These are phyloP conservation scores for Hypoxylon perforatum DNA, from an alignment of 495 filamentous ascomycete genomes.

Conservation along the genomic window DNA sequence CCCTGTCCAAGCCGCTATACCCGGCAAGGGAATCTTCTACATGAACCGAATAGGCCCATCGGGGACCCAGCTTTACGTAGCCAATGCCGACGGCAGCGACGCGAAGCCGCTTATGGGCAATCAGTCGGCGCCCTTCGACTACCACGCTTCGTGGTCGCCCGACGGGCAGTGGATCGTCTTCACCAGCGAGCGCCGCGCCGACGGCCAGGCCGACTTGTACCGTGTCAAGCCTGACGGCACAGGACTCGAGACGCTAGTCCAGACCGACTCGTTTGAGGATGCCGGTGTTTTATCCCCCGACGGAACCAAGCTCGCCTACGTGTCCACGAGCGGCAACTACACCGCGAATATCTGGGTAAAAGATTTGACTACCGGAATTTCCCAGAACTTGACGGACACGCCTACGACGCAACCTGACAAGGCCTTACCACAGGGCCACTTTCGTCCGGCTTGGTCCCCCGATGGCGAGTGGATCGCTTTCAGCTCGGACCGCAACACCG, in stretches of 20 bases:
- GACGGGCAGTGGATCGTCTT: constrained; percentile 41
- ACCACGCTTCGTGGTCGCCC: constrained; percentile 50
- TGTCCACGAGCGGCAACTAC: too few relatives aligned
- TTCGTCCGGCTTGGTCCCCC: constrained; percentile 32
- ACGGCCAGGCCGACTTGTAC: constrained; percentile 31
- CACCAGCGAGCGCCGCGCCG: constrained; percentile 29
- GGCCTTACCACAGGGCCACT: constrained; percentile 3
- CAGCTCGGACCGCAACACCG: constrained; percentile 35
- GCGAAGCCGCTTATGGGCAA: constrained; percentile 45
- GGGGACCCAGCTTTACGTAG: constrained; percentile 47
- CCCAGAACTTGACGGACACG: too few relatives aligned
- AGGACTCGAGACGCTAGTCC: constrained; percentile 16
- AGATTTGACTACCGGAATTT: too few relatives aligned
- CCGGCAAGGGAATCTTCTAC: constrained; percentile 37
- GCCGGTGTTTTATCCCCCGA: constrained; percentile 29
- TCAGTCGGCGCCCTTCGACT: constrained; percentile 46
- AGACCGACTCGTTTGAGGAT: constrained; percentile 31
- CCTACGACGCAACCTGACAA: too few relatives aligned
- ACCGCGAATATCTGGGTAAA: too few relatives aligned
- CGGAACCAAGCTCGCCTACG: constrained; percentile 31
- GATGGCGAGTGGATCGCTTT: constrained; percentile 37
- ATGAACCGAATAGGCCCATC: constrained; percentile 52
- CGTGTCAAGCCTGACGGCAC: constrained; percentile 18
- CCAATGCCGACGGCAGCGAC: constrained; percentile 48
- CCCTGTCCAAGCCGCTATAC: background rate